Conservation (phyloP, 1,139 yeast genomes). For the Geotrichum restrictum region DNA sequence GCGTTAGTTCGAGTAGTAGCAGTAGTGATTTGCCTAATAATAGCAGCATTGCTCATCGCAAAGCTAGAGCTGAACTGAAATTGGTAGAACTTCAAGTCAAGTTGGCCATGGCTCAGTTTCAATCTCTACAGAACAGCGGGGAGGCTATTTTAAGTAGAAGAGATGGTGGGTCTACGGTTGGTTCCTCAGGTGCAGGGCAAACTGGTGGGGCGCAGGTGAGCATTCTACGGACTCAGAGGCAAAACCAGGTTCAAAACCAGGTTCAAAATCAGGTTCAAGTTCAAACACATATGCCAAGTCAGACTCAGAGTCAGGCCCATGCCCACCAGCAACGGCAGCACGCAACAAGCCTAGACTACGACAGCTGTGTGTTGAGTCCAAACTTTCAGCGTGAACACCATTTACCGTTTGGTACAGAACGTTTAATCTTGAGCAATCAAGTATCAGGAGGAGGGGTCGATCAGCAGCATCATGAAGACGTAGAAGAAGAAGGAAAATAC, state of each 20-base stretch:
- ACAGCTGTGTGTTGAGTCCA: not conserved
- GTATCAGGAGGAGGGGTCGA: too few species aligned
- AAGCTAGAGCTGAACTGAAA: slow-evolving; percentile 9
- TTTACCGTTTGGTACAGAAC: too few species aligned
- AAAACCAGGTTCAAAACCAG: not conserved
- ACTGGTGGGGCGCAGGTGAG: not conserved
- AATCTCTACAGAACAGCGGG: not conserved
- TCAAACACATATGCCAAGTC: too few species aligned
- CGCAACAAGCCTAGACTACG: too few species aligned
- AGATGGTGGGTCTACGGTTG: not conserved
- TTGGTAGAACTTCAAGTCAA: slow-evolving; percentile 4
- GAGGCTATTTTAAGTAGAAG: not conserved
- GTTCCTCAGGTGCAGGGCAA: not conserved
- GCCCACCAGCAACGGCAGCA: too few species aligned
- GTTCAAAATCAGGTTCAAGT: not conserved
- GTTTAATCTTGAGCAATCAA: too few species aligned
- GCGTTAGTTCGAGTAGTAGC: not conserved
- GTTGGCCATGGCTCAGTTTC: slow-evolving; percentile 5
- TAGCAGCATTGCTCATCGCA: not conserved
- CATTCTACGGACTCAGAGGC: not conserved
- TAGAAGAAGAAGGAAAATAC: too few species aligned
- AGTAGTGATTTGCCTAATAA: not conserved
- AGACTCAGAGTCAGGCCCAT: too few species aligned
- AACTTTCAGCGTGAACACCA: too few species aligned
- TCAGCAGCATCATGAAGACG: too few species aligned